A percentile compares a stretch with the other conserved stretches of the same genome.
These are phyloP conservation scores for Rhazya stricta DNA, from an alignment of 257 asterid genomes.

Conservation along the genomic window DNA sequence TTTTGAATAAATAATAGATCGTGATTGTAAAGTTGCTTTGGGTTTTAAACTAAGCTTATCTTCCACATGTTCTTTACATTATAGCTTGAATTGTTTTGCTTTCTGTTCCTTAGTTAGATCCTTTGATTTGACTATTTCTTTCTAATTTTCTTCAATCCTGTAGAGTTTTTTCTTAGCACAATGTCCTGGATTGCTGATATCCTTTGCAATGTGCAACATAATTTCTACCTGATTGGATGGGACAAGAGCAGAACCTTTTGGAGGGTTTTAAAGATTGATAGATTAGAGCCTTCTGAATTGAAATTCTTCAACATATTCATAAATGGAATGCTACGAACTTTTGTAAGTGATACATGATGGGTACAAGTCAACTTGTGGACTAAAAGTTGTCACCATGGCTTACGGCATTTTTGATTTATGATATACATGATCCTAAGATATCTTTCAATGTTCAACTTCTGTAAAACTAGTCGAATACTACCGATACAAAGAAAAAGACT, in stretches of 20 bases:
- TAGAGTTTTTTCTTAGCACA: background rate
- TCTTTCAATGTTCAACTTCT: no score
- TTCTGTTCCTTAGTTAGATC: no score
- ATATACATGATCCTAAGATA: background rate
- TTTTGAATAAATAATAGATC: no score
- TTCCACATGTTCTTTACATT: no score
- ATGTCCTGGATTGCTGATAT: background rate
- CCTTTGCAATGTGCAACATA: slow-evolving; percentile 29
- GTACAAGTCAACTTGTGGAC: slow-evolving; percentile 77
- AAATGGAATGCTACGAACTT: slow-evolving; percentile 63
- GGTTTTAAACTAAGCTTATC: no score
- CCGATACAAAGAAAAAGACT: no score
- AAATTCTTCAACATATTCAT: slow-evolving; percentile 60
- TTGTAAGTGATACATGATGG: slow-evolving; percentile 70
- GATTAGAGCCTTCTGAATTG: slow-evolving; percentile 68
- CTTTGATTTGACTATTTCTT: no score
- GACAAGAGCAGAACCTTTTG: slow-evolving; percentile 66
- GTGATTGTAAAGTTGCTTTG: no score
- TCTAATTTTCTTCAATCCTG: no score
- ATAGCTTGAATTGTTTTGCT: no score
- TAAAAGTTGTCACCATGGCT: slow-evolving; percentile 71
- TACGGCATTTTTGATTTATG: slow-evolving; percentile 85
- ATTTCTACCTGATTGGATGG: slow-evolving; percentile 81
- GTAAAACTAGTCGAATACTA: no score
- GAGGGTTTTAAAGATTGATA: slow-evolving; percentile 77